Evolutionary conservation across 371 early-diverging fungal species (phyloP).

Genomic region (Syncephalis fuscata): DNA sequence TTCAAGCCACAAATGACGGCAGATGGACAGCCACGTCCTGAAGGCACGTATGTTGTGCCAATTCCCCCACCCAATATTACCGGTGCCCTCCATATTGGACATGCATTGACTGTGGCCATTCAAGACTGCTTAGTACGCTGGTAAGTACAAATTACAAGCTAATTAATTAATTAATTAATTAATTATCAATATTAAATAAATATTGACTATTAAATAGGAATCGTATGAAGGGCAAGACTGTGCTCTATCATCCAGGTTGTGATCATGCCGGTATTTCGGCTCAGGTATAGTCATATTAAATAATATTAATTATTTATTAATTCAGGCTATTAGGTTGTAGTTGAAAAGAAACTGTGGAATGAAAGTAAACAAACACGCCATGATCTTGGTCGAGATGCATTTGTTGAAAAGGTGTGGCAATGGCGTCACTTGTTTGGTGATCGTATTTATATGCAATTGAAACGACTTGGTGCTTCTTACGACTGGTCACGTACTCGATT

Average conservation of each 20-base stretch:
- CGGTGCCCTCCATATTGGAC: slow-evolving; percentile 97
- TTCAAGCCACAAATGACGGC: slow-evolving; percentile 75
- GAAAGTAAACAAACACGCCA: slow-evolving; percentile 74
- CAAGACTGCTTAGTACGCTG: slow-evolving; percentile 96
- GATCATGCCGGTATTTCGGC: slow-evolving; percentile 99
- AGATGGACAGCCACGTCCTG: slow-evolving; percentile 55
- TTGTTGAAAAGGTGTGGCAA: slow-evolving; percentile 85
- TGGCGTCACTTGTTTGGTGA: slow-evolving; percentile 85
- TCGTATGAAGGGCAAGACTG: slow-evolving; percentile 93
- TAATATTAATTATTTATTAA: no score
- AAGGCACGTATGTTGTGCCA: slow-evolving; percentile 82
- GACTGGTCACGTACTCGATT: slow-evolving; percentile 93
- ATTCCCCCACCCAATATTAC: slow-evolving; percentile 99
- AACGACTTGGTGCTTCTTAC: slow-evolving; percentile 85
- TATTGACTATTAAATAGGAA: slow-evolving; percentile 32
- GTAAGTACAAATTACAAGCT: slow-evolving; percentile 21
- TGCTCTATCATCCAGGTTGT: slow-evolving; percentile 93
- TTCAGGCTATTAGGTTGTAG: slow-evolving; percentile 40
- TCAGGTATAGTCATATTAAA: slow-evolving; percentile 27
- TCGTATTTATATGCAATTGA: slow-evolving; percentile 83
- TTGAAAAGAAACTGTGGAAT: slow-evolving; percentile 89
- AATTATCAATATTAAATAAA: slow-evolving; percentile 3
- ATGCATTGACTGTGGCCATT: slow-evolving; percentile 93
- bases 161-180: no score
- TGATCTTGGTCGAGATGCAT: slow-evolving; percentile 86